Conservation (phyloP, 2,329 filamentous ascomycete species). For the Aureobasidium leucospermi region DNA sequence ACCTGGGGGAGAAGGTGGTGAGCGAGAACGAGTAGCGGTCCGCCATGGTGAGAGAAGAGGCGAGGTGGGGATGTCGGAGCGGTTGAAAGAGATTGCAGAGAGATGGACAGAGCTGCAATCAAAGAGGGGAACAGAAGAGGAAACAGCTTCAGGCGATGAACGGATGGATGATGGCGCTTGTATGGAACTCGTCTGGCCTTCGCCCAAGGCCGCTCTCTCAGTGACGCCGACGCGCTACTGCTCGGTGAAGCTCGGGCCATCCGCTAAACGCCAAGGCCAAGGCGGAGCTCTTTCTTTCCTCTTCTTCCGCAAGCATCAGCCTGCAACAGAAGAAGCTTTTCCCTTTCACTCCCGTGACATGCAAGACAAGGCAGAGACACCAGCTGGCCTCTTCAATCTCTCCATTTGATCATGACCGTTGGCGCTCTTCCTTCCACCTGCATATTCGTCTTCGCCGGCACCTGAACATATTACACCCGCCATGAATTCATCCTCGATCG, state of each 20-base stretch:
- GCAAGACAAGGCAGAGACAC: not conserved
- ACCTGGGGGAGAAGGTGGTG: conserved; percentile 99
- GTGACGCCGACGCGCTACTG: conserved; percentile 12
- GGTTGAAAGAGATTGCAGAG: not conserved
- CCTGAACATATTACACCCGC: not conserved
- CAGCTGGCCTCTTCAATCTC: conserved; percentile 9
- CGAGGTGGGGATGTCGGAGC: not conserved
- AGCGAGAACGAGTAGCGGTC: conserved; percentile 99
- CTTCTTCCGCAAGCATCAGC: not conserved
- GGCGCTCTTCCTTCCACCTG: not conserved
- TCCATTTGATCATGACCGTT: conserved; percentile 5
- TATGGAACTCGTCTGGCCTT: not conserved
- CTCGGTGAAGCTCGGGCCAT: not conserved
- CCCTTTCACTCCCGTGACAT: not conserved
- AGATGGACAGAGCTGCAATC: not conserved
- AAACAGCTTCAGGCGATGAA: no score
- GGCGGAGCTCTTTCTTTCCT: not conserved
- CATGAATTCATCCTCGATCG: conserved; percentile 37
- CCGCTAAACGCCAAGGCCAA: not conserved
- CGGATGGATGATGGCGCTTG: not conserved
- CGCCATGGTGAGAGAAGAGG: conserved; percentile 58
- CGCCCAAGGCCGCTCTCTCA: not conserved
- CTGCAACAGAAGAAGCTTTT: not conserved
- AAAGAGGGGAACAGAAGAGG: not conserved
- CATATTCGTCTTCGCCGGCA: not conserved